These are phyloP conservation scores for Artomyces pyxidatus DNA, from an alignment of 768 basidiomycete species.

Conservation along the genomic window DNA sequence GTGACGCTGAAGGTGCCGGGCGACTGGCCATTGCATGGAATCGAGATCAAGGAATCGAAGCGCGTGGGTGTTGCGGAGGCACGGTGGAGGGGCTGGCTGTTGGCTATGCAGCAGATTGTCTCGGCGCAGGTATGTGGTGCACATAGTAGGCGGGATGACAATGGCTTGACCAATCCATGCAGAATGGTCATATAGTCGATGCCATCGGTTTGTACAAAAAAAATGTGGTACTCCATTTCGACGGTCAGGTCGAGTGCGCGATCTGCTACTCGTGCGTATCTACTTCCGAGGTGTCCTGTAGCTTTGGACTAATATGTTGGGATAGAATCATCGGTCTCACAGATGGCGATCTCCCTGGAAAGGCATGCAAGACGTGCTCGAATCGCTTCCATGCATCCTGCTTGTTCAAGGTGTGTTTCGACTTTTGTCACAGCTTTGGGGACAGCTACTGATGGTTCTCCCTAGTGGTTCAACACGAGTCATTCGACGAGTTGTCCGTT, in stretches of 20 bases:
- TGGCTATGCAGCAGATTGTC: slow-evolving; percentile 86
- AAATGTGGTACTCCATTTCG: slow-evolving; percentile 89
- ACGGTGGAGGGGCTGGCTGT: slow-evolving; percentile 89
- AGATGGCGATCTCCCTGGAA: slow-evolving; percentile 81
- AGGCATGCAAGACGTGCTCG: slow-evolving; percentile 90
- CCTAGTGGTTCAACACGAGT: slow-evolving; percentile 81
- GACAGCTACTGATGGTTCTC: neutral
- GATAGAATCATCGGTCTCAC: slow-evolving; percentile 81
- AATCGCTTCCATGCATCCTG: slow-evolving; percentile 91
- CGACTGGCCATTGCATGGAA: slow-evolving; percentile 85
- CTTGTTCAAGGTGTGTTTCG: slow-evolving; percentile 65
- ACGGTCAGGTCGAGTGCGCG: slow-evolving; percentile 92
- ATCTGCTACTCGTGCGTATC: slow-evolving; percentile 84
- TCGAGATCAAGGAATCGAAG: slow-evolving; percentile 82
- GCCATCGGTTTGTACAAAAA: slow-evolving; percentile 87
- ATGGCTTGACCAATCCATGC: slow-evolving; percentile 1
- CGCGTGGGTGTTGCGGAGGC: slow-evolving; percentile 84
- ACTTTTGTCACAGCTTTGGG: neutral
- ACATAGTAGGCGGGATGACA: too few species aligned
- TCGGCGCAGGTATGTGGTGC: slow-evolving; percentile 67
- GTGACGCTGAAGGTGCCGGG: slow-evolving; percentile 76
- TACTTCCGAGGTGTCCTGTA: neutral
- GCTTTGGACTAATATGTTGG: neutral
- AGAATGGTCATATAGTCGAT: slow-evolving; percentile 90
- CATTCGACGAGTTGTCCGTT: slow-evolving; percentile 89